phyloP scores from a whole-genome alignment of 352 stramenopile genomes.

The Pythium grandisporangium region DNA sequence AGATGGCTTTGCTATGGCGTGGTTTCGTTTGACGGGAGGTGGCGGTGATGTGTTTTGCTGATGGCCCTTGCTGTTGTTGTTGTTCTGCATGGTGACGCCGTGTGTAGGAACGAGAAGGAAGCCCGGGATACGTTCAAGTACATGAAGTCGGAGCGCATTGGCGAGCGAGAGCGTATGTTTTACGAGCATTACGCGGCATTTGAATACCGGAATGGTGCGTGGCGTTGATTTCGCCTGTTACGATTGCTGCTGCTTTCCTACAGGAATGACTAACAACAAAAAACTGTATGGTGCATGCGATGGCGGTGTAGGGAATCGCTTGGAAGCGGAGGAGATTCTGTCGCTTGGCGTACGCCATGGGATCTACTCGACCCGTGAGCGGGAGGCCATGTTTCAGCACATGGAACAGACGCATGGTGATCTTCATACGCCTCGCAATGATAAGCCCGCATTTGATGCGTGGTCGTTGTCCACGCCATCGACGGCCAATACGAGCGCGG shows the following conservation, averaged over 20 bases:
- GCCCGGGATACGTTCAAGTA: slow-evolving; percentile 39
- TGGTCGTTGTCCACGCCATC: slow-evolving; percentile 4
- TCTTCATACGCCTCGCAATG: slow-evolving; percentile 16
- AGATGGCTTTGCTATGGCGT: too few relatives aligned
- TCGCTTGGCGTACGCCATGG: slow-evolving; percentile 35
- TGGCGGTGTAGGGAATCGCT: slow-evolving; percentile 22
- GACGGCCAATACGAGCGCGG: not conserved
- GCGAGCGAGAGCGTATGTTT: slow-evolving; percentile 26
- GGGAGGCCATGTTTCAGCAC: slow-evolving; percentile 26
- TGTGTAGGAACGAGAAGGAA: slow-evolving; percentile 20
- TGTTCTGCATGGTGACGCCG: not conserved
- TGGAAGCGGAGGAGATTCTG: slow-evolving; percentile 43
- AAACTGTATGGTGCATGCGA: too few relatives aligned
- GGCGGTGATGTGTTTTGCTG: not conserved
- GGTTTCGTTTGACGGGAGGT: not conserved
- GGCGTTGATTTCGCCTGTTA: not conserved
- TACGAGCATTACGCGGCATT: slow-evolving; percentile 67
- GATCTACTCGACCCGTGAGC: slow-evolving; percentile 21
- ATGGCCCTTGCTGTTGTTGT: too few relatives aligned
- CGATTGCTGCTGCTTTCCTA: not conserved
- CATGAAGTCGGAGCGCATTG: slow-evolving; percentile 49
- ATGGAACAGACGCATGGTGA: slow-evolving; percentile 11
- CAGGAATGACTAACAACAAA: too few relatives aligned
- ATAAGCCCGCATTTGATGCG: slow-evolving; percentile 5
- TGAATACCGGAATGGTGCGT: slow-evolving; percentile 28